Conservation (phyloP, 495 filamentous ascomycete species). For the Podospora tetraspora region DNA sequence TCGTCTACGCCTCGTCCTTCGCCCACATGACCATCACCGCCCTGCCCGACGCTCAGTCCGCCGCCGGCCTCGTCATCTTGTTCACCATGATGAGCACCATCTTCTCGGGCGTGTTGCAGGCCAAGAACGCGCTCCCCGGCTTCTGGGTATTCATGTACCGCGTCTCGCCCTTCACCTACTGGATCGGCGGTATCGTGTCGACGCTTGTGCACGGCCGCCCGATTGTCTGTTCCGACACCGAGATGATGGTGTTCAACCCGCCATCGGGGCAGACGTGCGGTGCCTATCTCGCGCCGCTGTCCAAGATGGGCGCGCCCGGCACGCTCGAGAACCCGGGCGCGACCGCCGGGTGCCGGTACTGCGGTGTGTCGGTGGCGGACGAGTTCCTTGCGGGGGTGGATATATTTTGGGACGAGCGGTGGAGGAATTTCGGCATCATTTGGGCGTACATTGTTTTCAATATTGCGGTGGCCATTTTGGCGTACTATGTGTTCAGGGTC, state of each 20-base stretch:
- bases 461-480: slow-evolving; percentile 42
- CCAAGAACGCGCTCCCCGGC: slow-evolving; percentile 46
- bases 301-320: slow-evolving; percentile 25
- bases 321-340: slow-evolving; percentile 43
- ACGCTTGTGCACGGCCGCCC: slow-evolving; percentile 46
- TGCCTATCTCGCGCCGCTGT: slow-evolving; percentile 22
- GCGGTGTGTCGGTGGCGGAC: slow-evolving; percentile 43
- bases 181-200: slow-evolving; percentile 51
- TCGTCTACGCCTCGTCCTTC: slow-evolving; percentile 58
- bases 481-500: slow-evolving; percentile 52
- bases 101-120: slow-evolving; percentile 45
- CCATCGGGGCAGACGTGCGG: slow-evolving; percentile 32
- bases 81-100: slow-evolving; percentile 57
- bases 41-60: slow-evolving; percentile 57
- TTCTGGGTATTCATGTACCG: slow-evolving; percentile 77
- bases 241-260: slow-evolving; percentile 49
- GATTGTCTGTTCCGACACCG: slow-evolving; percentile 50
- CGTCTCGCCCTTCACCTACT: slow-evolving; percentile 60
- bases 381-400: slow-evolving; percentile 42
- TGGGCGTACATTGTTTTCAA: slow-evolving; percentile 53
- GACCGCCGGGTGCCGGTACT: slow-evolving; percentile 42
- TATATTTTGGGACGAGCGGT: slow-evolving; percentile 45
- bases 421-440: slow-evolving; percentile 51
- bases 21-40: slow-evolving; percentile 61
- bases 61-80: slow-evolving; percentile 57